Conservation (phyloP, 2,329 filamentous ascomycete species). For the Phaeomoniella chlamydospora region DNA sequence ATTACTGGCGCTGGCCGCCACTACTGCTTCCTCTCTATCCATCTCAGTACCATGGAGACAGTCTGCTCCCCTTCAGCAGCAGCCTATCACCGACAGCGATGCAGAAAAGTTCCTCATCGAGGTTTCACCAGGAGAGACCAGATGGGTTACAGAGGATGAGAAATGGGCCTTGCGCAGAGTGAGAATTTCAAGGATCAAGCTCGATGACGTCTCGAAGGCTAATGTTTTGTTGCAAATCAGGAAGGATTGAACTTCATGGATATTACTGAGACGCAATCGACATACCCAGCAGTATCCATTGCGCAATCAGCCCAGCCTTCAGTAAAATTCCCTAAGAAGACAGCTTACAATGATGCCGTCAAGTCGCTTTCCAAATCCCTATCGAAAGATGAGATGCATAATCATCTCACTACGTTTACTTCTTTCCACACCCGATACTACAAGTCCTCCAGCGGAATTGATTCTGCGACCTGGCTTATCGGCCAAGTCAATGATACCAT, state of each 20-base stretch:
- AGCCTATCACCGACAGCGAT: conserved; percentile 9
- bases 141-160: conserved; percentile 85
- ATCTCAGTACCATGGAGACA: conserved; percentile 1
- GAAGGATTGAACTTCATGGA: conserved; percentile 85
- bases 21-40: conserved; percentile 14
- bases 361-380: conserved; percentile 53
- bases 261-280: conserved; percentile 62
- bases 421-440: conserved; percentile 44
- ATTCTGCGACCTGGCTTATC: conserved; percentile 82
- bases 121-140: conserved; percentile 64
- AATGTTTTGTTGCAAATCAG: too few relatives aligned
- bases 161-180: conserved; percentile 86
- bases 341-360: conserved; percentile 51
- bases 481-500: conserved; percentile 60
- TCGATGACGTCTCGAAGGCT: too few relatives aligned
- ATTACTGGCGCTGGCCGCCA: conserved; percentile 19
- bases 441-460: conserved; percentile 50
- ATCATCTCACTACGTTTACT: conserved; percentile 58
- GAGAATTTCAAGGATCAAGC: conserved; percentile 20
- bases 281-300: conserved; percentile 27
- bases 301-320: conserved; percentile 21
- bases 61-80: conserved; percentile 2
- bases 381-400: conserved; percentile 59
- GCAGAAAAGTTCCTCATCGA: conserved; percentile 61
- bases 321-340: conserved; percentile 51